Evolutionary conservation across 1,284 basidiomycete genomes (phyloP), one percentile per base, ranked within the genome.

Genomic region (Apiotrichum gracile): DNA sequence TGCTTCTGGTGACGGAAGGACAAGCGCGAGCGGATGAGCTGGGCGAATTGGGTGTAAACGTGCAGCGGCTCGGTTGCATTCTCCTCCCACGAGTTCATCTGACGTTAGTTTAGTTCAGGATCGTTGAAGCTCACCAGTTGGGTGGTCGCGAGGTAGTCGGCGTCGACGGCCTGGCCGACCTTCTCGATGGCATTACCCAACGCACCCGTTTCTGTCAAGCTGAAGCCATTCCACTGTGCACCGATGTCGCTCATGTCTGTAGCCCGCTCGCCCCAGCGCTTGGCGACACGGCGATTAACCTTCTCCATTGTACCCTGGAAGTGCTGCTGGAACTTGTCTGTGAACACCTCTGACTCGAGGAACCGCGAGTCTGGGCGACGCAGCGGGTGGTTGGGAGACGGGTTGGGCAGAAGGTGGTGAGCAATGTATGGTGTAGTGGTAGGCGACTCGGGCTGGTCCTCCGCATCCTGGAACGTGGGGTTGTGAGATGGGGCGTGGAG

Each of bases 1-100:
- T 99, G 93, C 76, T 98, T 98, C 76, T 94, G 90, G 73, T 98
- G 96, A 29, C 96, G 85, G 77, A 96, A 99, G 1, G 85, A 85
- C 47, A 99, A 83, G 22, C 97, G 78, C 67, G 88, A 88, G 78
- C 91, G 93, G 77, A 99, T 96, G 64, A 97, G 92, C 13, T 82
- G 79, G 9, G 89, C 91, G 69, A 97, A 99, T 73, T 98, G 94
- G 35, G 86, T 80, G 74, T 98, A 98, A 69, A 97, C 93, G 67
- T 96, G 88, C 47, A 98, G 75, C 3, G 96, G 96, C 71, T 99
- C 96, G 16, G 91, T 90, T 80, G 92, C 96, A 65, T 85, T 86
- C 68, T 90, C 84, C 73, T 97, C 92, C 63, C 94, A 83, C 55
- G 89, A 85, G 79, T 92, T 89, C 5, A 94, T 78, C 91, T 94